Conservation (phyloP, 495 filamentous ascomycete species). For the Jackrogersella minutella region DNA sequence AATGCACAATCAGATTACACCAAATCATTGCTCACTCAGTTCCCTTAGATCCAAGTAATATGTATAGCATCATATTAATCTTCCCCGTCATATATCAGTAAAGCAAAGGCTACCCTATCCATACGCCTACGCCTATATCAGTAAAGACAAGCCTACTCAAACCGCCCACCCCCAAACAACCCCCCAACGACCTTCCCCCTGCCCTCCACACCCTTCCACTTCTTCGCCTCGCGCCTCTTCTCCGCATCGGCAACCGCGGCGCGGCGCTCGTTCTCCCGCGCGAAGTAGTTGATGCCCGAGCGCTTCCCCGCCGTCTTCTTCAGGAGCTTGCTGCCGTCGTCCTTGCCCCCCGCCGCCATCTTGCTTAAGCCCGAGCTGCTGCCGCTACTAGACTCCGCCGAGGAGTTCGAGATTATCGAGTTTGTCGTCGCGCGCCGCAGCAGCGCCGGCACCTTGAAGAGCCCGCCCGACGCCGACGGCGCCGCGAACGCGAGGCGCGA, state of each 20-base stretch:
- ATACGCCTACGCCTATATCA: background rate
- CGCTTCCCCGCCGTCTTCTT: slow-evolving; percentile 73
- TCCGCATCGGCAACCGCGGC: slow-evolving; percentile 66
- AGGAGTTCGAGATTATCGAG: slow-evolving; percentile 52
- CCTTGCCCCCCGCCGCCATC: slow-evolving; percentile 44
- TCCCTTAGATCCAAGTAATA: background rate
- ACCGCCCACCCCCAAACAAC: slow-evolving; percentile 60
- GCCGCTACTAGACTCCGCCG: slow-evolving; percentile 45
- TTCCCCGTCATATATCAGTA: background rate
- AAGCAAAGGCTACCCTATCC: background rate
- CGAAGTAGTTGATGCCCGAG: slow-evolving; percentile 78
- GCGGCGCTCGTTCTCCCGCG: slow-evolving; percentile 73
- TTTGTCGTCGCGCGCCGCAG: slow-evolving; percentile 79
- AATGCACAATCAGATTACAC: background rate
- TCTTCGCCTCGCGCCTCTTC: slow-evolving; percentile 69
- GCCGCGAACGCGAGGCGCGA: slow-evolving; percentile 70
- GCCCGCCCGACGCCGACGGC: slow-evolving; percentile 47
- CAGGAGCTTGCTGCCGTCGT: slow-evolving; percentile 62
- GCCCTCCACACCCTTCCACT: slow-evolving; percentile 70
- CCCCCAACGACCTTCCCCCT: slow-evolving; percentile 56
- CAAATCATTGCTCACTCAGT: background rate
- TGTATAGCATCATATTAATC: background rate
- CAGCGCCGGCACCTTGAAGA: slow-evolving; percentile 79
- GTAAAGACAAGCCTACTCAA: slow-evolving; percentile 46
- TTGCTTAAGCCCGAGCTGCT: slow-evolving; percentile 47